A percentile compares a stretch with the other conserved stretches of the same genome.
These are phyloP conservation scores for Heimioporus sp. DNA, from an alignment of 768 basidiomycete genomes.

Conservation along the genomic window DNA sequence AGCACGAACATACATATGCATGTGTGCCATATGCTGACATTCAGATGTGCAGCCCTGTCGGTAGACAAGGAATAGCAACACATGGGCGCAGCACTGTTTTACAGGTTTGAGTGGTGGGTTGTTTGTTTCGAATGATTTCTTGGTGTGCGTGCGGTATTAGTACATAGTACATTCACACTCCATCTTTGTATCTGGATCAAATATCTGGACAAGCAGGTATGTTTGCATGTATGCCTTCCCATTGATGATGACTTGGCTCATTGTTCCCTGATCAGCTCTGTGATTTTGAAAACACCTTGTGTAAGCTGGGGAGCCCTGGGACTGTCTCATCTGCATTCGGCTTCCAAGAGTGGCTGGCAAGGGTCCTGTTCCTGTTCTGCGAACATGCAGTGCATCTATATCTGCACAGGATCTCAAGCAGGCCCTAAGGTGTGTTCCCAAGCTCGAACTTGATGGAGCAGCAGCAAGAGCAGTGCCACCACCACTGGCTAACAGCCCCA, in stretches of 20 bases:
- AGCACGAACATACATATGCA: conserved; percentile 33
- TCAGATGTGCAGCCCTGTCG: conserved; percentile 28
- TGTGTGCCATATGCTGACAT: not conserved
- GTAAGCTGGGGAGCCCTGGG: conserved; percentile 53
- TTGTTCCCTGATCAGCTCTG: conserved; percentile 35
- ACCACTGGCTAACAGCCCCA: conserved; percentile 36
- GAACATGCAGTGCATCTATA: conserved; percentile 54
- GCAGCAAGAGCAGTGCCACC: conserved; percentile 30
- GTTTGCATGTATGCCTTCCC: not conserved
- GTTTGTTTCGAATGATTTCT: not conserved
- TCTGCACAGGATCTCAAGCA: conserved; percentile 42
- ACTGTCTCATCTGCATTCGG: conserved; percentile 51
- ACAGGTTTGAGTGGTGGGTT: conserved; percentile 42
- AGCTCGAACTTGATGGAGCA: conserved; percentile 31
- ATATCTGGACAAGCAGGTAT: conserved; percentile 47
- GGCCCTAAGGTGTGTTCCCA: conserved; percentile 34
- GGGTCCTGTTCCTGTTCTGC: conserved; percentile 48
- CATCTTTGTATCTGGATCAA: conserved; percentile 37
- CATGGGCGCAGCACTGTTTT: conserved; percentile 43
- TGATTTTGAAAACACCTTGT: conserved; percentile 53
- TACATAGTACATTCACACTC: no score
- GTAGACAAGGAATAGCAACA: conserved; percentile 48
- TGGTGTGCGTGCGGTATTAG: no score
- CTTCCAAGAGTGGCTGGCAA: conserved; percentile 47
- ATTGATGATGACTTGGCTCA: not conserved